phyloP scores from a whole-genome alignment of 441 rosid species.

The Euphorbia corollata region DNA sequence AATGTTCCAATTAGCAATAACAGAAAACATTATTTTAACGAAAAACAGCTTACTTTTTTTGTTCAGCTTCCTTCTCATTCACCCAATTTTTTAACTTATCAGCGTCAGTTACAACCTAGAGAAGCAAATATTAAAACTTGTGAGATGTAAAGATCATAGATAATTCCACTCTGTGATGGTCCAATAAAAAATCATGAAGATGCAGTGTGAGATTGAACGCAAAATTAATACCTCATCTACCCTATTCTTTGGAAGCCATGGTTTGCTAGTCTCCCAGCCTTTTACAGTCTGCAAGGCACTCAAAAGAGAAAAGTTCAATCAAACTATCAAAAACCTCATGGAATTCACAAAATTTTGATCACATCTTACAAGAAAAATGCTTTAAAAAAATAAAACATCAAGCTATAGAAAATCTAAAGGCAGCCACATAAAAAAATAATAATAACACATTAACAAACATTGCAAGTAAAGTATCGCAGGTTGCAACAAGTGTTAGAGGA shows the following conservation, averaged over 20 bases:
- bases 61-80: conserved; percentile 74
- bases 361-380: background rate
- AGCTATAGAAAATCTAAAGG: background rate
- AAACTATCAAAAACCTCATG: background rate
- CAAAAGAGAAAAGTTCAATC: conserved; percentile 20
- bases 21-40: no score
- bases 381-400: background rate
- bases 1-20: background rate
- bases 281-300: conserved; percentile 42
- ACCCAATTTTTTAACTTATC: conserved; percentile 75
- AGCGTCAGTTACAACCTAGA: conserved; percentile 52
- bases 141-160: conserved; percentile 2
- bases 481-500: background rate
- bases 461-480: background rate
- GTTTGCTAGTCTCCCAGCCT: conserved; percentile 69
- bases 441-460: background rate
- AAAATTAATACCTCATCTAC: conserved; percentile 56
- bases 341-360: background rate
- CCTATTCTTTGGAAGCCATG: conserved; percentile 84
- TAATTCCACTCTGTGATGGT: background rate
- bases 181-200: conserved; percentile 1
- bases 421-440: background rate
- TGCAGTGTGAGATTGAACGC: background rate
- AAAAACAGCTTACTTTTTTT: conserved; percentile 49
- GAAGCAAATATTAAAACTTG: conserved; percentile 11